Evolutionary conservation across 148 eudicot genomes (phyloP).

Genomic region (Rhododendron williamsianum): DNA sequence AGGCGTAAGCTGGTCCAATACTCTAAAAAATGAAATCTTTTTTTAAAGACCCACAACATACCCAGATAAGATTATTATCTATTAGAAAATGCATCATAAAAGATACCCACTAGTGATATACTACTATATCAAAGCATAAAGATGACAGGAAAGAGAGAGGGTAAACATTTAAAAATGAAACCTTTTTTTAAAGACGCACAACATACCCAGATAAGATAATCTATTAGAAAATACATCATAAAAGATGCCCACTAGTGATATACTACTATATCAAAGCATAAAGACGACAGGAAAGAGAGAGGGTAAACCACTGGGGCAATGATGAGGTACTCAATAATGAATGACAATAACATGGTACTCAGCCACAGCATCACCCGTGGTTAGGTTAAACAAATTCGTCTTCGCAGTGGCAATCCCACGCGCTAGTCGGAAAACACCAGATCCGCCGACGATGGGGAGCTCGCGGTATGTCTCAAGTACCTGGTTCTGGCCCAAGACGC

Average conservation of each 20-base stretch:
- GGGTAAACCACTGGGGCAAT: background rate
- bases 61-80: background rate
- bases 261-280: too few species aligned
- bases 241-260: too few species aligned
- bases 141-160: too few species aligned
- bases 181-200: background rate
- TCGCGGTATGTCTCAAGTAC: conserved; percentile 18
- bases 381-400: conserved; percentile 22
- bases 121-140: background rate
- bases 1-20: too few species aligned
- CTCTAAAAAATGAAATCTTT: too few species aligned
- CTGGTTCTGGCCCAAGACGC: conserved; percentile 30
- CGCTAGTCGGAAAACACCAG: conserved; percentile 37
- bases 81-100: too few species aligned
- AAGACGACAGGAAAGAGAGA: too few species aligned
- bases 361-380: background rate
- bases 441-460: conserved; percentile 38
- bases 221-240: too few species aligned
- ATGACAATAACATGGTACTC: background rate
- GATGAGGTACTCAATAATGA: background rate
- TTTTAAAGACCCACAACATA: background rate
- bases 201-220: background rate
- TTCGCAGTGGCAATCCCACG: conserved; percentile 30
- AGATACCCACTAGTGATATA: too few species aligned
- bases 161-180: too few species aligned